phyloP scores from a whole-genome alignment of 2,329 filamentous ascomycete species.

The Cladophialophora carrionii region DNA sequence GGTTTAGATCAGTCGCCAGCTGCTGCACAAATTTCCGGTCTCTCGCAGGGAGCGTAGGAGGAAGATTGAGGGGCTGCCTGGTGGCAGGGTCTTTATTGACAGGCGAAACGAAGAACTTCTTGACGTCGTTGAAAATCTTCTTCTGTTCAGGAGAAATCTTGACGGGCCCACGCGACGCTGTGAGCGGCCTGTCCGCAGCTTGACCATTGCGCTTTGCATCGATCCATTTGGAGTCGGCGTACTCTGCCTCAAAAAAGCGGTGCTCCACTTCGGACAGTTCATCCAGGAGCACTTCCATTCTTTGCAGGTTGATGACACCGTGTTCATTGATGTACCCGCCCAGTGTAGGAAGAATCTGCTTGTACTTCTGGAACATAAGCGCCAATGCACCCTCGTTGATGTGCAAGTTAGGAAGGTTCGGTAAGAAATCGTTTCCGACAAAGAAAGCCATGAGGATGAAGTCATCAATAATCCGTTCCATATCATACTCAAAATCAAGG shows the following conservation, averaged over 20 bases:
- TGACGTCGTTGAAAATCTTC: constrained; percentile 77
- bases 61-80: constrained; percentile 68
- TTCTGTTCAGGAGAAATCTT: constrained; percentile 76
- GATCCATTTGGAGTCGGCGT: constrained; percentile 88
- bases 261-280: constrained; percentile 87
- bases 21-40: constrained; percentile 94
- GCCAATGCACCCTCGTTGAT: constrained; percentile 98
- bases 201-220: constrained; percentile 78
- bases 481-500: constrained; percentile 79
- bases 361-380: constrained; percentile 97
- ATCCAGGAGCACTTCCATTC: constrained; percentile 75
- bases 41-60: constrained; percentile 71
- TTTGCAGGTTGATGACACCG: constrained; percentile 84
- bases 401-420: constrained; percentile 91
- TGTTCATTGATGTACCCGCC: constrained; percentile 96
- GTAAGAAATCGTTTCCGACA: constrained; percentile 98
- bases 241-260: constrained; percentile 89
- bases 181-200: constrained; percentile 61
- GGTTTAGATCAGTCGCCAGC: constrained; percentile 69
- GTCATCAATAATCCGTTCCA: constrained; percentile 97
- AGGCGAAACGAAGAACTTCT: constrained; percentile 77
- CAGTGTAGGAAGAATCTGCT: constrained; percentile 80
- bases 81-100: constrained; percentile 54
- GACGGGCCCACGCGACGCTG: constrained; percentile 59
- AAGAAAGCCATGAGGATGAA: constrained; percentile 99